Evolutionary conservation across 2,329 filamentous ascomycete species (phyloP).

Genomic region (Verticillium nonalfalfae): DNA sequence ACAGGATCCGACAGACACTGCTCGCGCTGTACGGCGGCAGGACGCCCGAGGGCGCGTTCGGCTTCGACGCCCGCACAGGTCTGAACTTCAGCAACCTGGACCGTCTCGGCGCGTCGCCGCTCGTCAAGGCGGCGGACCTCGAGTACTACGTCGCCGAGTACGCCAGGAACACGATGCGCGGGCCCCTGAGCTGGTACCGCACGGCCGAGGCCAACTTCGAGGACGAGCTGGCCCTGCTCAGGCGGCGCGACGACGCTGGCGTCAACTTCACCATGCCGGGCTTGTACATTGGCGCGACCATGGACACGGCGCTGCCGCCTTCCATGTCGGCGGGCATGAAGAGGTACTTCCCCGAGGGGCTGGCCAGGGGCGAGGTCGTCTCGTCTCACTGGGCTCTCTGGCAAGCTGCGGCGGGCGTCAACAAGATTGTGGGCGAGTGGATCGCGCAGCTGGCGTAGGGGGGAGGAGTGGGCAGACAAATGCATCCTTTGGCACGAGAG

Average conservation of each 20-base stretch:
- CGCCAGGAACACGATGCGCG: slow-evolving; percentile 29
- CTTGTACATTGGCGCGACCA: slow-evolving; percentile 62
- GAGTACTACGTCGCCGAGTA: slow-evolving; percentile 74
- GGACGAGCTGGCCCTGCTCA: slow-evolving; percentile 57
- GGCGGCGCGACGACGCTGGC: slow-evolving; percentile 29
- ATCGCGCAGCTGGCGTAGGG: not conserved
- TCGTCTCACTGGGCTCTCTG: slow-evolving; percentile 70
- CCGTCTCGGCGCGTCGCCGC: slow-evolving; percentile 24
- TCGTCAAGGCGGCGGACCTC: slow-evolving; percentile 64
- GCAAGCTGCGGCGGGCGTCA: slow-evolving; percentile 61
- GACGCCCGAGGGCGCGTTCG: slow-evolving; percentile 47
- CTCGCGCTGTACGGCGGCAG: slow-evolving; percentile 59
- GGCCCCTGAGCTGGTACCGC: slow-evolving; percentile 85
- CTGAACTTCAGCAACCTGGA: slow-evolving; percentile 32
- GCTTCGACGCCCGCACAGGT: slow-evolving; percentile 47
- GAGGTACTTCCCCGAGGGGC: slow-evolving; percentile 44
- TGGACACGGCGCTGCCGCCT: slow-evolving; percentile 61
- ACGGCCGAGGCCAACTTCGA: slow-evolving; percentile 65
- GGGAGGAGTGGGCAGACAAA: not conserved
- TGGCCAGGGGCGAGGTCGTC: slow-evolving; percentile 54
- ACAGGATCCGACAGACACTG: slow-evolving; percentile 59
- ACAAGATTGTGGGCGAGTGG: slow-evolving; percentile 23
- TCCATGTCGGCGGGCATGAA: slow-evolving; percentile 64
- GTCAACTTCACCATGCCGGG: slow-evolving; percentile 47
- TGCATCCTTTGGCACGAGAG: too few relatives aligned